These are phyloP conservation scores for Colletotrichum cereale DNA, from an alignment of 2,329 filamentous ascomycete species.

Conservation along the genomic window DNA sequence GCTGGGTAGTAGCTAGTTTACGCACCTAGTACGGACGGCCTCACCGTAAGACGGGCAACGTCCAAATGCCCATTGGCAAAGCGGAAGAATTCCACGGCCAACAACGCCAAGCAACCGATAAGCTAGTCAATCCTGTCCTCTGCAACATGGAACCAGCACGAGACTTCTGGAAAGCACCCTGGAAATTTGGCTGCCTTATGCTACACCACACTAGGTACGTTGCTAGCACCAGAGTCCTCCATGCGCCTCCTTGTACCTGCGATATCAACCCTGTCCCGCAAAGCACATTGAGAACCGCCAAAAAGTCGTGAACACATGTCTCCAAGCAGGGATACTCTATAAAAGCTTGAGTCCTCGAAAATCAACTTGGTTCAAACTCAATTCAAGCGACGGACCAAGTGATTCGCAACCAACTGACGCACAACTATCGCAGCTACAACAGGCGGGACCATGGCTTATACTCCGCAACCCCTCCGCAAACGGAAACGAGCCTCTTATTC, in stretches of 20 bases:
- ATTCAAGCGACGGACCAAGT: background rate
- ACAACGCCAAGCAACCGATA: constrained; percentile 9
- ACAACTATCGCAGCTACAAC: constrained; percentile 24
- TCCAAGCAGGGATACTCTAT: background rate
- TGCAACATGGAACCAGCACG: constrained; percentile 13
- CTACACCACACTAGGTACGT: background rate
- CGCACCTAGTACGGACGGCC: constrained; percentile 19
- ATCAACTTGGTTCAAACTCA: background rate
- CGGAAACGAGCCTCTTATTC: constrained; percentile 6
- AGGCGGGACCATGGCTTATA: constrained; percentile 6
- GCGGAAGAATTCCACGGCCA: constrained; percentile 21
- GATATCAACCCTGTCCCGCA: constrained; percentile 3
- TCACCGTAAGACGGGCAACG: constrained; percentile 35
- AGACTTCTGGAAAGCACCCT: constrained; percentile 28
- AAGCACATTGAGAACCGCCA: background rate
- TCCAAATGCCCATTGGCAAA: constrained; percentile 12
- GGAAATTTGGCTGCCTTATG: constrained; percentile 9
- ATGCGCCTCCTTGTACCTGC: constrained; percentile 7
- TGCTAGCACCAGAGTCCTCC: constrained; percentile 5
- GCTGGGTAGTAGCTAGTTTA: background rate
- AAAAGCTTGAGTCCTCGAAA: background rate
- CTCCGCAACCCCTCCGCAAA: constrained; percentile 34
- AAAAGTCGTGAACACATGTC: background rate
- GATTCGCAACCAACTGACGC: background rate
- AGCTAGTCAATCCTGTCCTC: constrained; percentile 6